Base-by-base conservation (phyloP, 23 red algal species). In the Agarophyton chilense region DNA sequence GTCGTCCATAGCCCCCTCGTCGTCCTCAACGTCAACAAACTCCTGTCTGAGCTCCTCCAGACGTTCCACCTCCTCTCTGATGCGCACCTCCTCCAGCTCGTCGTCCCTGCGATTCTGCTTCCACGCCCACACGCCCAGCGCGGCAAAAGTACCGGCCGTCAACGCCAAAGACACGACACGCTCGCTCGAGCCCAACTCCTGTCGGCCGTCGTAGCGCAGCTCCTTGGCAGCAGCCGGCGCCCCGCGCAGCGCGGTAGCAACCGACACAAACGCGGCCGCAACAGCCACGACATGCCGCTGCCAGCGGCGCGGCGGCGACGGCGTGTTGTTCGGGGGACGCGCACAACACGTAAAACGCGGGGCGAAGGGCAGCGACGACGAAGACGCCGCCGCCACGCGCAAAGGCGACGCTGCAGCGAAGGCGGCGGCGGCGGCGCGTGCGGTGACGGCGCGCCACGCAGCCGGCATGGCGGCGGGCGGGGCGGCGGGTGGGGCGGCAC, bases 11-110 rank as follows among this genome's bases (percentile, higher is more conserved):
- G 44, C 50, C 19, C 81, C 86, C 56, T 90, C 86, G 43, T 90
- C 86, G 54, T 90, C 86, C 24, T 90, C 86, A 18, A 90, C 86
- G 22, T 80, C 86, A 17, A 88, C 32, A 68, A 90, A 90, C 73
- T 90, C 86, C 47, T 72, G 67, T 29, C 70, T 79, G 7, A 90
- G 76, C 86, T 90, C 81, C 41, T 90, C 86, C 16, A 90, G 35
- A 28, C 86, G 38, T 44, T 90, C 86, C 21, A 90, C 86, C 55
- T 90, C 86, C 12, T 90, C 86, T 45, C 40, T 90, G 41, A 90
- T 90, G 5, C 86, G 86, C 21, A 90, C 56, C 33, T 80, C 75
- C 61, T 90, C 86, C 52, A 90, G 56, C 73, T 79, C 72, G 35
- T 90, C 86, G 18, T 90, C 86, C 13, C 54, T 40, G 17, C 86